Evolutionary conservation across 352 stramenopile species (phyloP), one percentile per base, ranked within the genome.

Genomic region (Pythium vanterpoolii): DNA sequence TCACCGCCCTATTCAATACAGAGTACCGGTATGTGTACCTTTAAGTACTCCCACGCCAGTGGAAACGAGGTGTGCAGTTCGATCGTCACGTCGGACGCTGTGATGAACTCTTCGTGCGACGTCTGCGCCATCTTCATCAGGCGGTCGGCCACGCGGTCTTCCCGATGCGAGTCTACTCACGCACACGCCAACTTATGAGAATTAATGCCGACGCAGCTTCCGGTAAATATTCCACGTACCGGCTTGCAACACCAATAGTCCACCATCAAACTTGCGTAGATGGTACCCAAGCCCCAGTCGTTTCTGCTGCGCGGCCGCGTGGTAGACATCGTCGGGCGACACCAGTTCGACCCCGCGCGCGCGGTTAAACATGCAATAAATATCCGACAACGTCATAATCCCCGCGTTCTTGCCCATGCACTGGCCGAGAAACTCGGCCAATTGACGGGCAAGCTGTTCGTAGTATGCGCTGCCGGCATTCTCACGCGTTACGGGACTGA

Each of bases 351-450:
- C 97, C 5, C 96, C 97, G 5, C 97, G 85, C 24, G 97, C 96
- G 57, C 96, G 87, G 79, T 99, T 99, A 61, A 98, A 99, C 58
- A 99, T 89, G 68, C 96, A 99, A 74, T 98, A 99, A 44, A 99
- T 94, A 81, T 99, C 97, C 24, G 96, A 98, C 6, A 99, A 76
- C 23, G 96, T 98, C 84, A 99, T 98, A 68, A 99, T 98, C 13
- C 97, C 96, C 34, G 93, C 94, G 62, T 96, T 88, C 45, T 75
- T 76, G 5, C 90, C 80, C 65, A 99, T 92, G 42, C 83, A 73
- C 8, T 74, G 65, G 21, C 71, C 66, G 9, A 97, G 64, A 58
- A 96, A 97, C 67, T 96, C 88, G 11, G 89, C 84, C 14, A 98
- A 66, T 60, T 98, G 89, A 1, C 89, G 76, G 21, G 92, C 89